Percentiles rank a stretch among this genome's conserved stretches.
phyloP scores from a whole-genome alignment of 176 grass and related monocot species.

The Carex littledalei region DNA sequence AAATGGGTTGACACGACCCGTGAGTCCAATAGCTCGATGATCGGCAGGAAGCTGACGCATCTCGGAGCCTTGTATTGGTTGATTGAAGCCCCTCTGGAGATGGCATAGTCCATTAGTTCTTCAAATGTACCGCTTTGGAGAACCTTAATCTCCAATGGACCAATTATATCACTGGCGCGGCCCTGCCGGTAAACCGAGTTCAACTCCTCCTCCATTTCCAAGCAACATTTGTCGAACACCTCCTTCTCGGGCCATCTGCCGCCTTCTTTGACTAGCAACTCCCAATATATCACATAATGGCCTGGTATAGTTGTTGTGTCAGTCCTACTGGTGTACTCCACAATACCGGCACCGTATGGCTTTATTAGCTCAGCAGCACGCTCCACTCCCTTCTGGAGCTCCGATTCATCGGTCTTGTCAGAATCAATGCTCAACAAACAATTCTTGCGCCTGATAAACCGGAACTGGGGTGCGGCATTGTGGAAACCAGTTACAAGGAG shows the following conservation, averaged over 20 bases:
- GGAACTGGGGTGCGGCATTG: slow-evolving; percentile 78
- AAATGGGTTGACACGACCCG: slow-evolving; percentile 67
- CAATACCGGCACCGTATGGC: slow-evolving; percentile 46
- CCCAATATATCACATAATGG: slow-evolving; percentile 98
- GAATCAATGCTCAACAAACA: slow-evolving; percentile 90
- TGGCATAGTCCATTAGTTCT: slow-evolving; percentile 98
- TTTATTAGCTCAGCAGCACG: slow-evolving; percentile 46
- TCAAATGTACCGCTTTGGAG: slow-evolving; percentile 75
- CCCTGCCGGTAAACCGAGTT: slow-evolving; percentile 86
- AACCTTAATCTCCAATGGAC: slow-evolving; percentile 78
- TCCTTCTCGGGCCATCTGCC: slow-evolving; percentile 37
- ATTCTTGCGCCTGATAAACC: slow-evolving; percentile 86
- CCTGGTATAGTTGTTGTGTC: slow-evolving; percentile 77
- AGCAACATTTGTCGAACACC: slow-evolving; percentile 70
- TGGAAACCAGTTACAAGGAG: slow-evolving; percentile 66
- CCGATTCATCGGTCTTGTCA: slow-evolving; percentile 91
- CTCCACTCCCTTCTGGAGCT: slow-evolving; percentile 75
- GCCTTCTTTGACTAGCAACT: slow-evolving; percentile 51
- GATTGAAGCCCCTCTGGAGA: slow-evolving; percentile 84
- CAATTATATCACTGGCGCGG: slow-evolving; percentile 66
- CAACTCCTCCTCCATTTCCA: slow-evolving; percentile 97
- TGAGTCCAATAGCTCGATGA: slow-evolving; percentile 86
- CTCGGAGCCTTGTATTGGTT: slow-evolving; percentile 97
- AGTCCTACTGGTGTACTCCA: slow-evolving; percentile 83
- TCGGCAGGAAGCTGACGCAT: slow-evolving; percentile 78